Evolutionary conservation across 306 rosid genomes (phyloP).

Genomic region (Sicyos baderoa): DNA sequence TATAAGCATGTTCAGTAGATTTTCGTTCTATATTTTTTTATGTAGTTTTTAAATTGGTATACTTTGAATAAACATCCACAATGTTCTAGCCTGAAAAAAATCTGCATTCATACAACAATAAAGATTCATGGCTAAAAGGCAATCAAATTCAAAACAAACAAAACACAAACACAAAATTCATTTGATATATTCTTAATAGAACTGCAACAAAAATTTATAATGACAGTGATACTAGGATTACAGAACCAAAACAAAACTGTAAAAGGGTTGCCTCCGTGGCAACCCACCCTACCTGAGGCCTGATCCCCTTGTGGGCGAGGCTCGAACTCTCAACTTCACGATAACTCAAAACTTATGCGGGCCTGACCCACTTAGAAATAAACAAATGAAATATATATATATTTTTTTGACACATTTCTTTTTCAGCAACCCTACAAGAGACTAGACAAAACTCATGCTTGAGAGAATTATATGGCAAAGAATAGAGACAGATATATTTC

Average conservation of each 20-base stretch:
- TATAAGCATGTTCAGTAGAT: too few relatives aligned
- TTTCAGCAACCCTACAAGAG: conserved; percentile 25
- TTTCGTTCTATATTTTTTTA: too few relatives aligned
- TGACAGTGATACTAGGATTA: conserved; percentile 24
- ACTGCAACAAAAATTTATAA: neutral
- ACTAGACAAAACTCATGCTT: conserved; percentile 53
- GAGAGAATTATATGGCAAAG: conserved; percentile 63
- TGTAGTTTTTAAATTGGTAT: too few relatives aligned
- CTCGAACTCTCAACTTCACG: too few relatives aligned
- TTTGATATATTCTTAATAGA: conserved; percentile 11
- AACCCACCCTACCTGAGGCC: neutral
- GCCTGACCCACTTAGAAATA: conserved; percentile 35
- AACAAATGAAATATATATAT: conserved; percentile 44
- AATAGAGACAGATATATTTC: conserved; percentile 49
- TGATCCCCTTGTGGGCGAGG: too few relatives aligned
- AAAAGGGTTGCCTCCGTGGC: conserved; percentile 34
- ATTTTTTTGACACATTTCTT: conserved; percentile 27
- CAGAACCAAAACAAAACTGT: conserved; percentile 17
- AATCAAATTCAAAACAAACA: neutral
- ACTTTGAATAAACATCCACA: too few relatives aligned
- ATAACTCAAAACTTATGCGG: neutral
- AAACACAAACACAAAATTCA: conserved; percentile 7
- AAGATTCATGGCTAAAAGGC: neutral
- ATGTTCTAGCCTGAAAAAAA: too few relatives aligned
- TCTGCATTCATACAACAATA: too few relatives aligned